Evolutionary conservation across 257 asterid species (phyloP), one percentile per base, ranked within the genome.

Genomic region (Nicotiana sylvestris): DNA sequence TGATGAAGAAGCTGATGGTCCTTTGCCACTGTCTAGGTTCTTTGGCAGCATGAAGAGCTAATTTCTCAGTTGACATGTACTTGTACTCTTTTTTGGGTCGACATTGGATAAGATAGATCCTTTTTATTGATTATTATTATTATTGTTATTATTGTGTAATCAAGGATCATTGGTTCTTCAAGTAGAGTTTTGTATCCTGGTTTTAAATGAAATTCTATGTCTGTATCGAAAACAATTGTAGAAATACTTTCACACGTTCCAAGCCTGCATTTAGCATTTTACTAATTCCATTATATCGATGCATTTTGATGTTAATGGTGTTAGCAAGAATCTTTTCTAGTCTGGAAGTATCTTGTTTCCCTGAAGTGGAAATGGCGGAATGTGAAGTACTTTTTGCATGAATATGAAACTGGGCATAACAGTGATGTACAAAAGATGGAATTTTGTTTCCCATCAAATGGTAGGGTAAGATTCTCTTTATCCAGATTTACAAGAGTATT

Each of bases 21-120:
- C 98, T 29, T 86, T 95, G 83, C 99, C 98, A 3, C 97, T 95
- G 79, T 95, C 99, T 76, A 89, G 90, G 85, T 95, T 95, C 90
- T 95, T 95, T 84, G 98, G 95, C 83, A 88, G 77, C 87, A 51
- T 80, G 65, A 92, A 89, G 88, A 86, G 81, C 85, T 93, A 92
- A 91, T 83, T 56, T 61, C 62, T 74, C 80, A 27, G 29, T 27
- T 49, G 80, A 49, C 0, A 74, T 74, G 80, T 74, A 49, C 27
- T 74, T 74, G 35, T 72, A 46, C 79, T 13, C 46, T 49, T 55
- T 6, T 11, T 1, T 17, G 8, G 49, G 18, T 37, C 21, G 32
- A 21, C 29, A 49, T 27, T 74, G 80, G 5, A 74, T 49, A n/a
- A 49, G 80, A 49, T 2, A 33, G 80, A 51, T 51, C 80, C 43